Base-by-base conservation (phyloP, 1,284 basidiomycete genomes). In the Malassezia furfur region DNA sequence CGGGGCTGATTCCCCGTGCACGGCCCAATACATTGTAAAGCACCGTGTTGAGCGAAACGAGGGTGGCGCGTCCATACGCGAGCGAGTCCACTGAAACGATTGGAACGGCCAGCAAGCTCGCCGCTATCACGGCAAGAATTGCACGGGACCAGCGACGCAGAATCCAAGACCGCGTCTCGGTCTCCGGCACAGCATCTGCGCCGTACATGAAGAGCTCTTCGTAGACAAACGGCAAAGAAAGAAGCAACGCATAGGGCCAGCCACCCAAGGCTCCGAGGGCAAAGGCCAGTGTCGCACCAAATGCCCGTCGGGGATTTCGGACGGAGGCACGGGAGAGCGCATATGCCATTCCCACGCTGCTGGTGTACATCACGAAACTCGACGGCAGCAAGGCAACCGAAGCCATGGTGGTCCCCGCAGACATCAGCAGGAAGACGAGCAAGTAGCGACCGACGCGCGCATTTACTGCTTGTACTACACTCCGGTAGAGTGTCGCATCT, bases 21-120 rank as follows among this genome's bases (percentile, higher is more conserved):
- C 62, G 54, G 1, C 77, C 76, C 75, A 98, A 87, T 61, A 98
- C 80, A 76, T 98, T 99, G 80, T 99, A 98, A 50, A 80, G 79
- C 69, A 98, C 75, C 61, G 96, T 93, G 76, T 98, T 96, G 83
- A 90, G 87, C 1, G 91, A 86, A 1, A 88, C 87, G 54, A 96
- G 77, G 1, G 82, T 80, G 37, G 84, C 77, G 57, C 81, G 83
- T 30, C 88, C 89, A 71, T 96, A 99, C 3, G 86, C 89, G 61
- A 86, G 79, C 28, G 85, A 87, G 78, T 99, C 94, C 36, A 74
- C 53, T 7, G 54, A 21, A 14, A 66, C 15, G 15, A 61, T 59
- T 3, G 65, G 65, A 6, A 63, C 25, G 68, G 90, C 89, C 55
- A 87, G 81, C 47, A 91, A 74, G 41, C 84, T 75, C 30, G 80